phyloP scores from a whole-genome alignment of 2,329 filamentous ascomycete genomes.

The Plectosphaerella plurivora region DNA sequence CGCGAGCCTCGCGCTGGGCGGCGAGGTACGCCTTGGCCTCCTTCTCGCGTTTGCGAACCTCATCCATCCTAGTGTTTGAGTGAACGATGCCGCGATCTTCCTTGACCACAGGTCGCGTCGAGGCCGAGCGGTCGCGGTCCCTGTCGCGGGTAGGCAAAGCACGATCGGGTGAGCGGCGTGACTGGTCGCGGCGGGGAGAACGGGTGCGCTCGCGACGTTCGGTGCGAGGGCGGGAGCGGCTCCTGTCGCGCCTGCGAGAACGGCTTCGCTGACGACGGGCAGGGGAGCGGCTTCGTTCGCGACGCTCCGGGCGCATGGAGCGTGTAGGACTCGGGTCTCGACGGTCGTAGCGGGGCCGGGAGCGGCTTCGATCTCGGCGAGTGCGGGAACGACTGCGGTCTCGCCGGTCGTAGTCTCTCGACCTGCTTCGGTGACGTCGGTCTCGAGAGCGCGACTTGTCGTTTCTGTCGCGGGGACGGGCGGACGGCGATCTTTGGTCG shows the following conservation, averaged over 20 bases:
- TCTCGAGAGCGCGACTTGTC: constrained; percentile 34
- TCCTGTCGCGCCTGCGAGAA: constrained; percentile 27
- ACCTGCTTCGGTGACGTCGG: constrained; percentile 19
- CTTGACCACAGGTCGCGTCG: background rate
- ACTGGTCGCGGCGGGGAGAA: background rate
- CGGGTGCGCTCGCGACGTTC: constrained; percentile 4
- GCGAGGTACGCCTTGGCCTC: constrained; percentile 62
- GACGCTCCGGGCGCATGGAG: constrained; percentile 10
- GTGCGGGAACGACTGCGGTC: constrained; percentile 24
- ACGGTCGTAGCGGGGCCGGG: constrained; percentile 18
- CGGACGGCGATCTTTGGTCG: constrained; percentile 33
- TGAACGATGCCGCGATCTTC: background rate
- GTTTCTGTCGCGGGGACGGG: constrained; percentile 26
- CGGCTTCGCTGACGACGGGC: constrained; percentile 14
- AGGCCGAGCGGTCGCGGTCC: constrained; percentile 18
- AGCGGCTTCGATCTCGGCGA: constrained; percentile 26
- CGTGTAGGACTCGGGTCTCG: constrained; percentile 32
- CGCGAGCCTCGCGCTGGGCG: constrained; percentile 55
- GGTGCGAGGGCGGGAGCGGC: constrained; percentile 18
- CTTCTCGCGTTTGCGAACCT: constrained; percentile 57
- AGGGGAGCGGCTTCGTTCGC: constrained; percentile 31
- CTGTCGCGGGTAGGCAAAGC: constrained; percentile 7
- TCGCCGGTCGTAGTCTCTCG: constrained; percentile 13
- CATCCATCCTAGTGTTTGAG: constrained; percentile 47
- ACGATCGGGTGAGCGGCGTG: background rate